Base-by-base conservation (phyloP, 202 grass and related monocot genomes). In the Alloteropsis angusta region DNA sequence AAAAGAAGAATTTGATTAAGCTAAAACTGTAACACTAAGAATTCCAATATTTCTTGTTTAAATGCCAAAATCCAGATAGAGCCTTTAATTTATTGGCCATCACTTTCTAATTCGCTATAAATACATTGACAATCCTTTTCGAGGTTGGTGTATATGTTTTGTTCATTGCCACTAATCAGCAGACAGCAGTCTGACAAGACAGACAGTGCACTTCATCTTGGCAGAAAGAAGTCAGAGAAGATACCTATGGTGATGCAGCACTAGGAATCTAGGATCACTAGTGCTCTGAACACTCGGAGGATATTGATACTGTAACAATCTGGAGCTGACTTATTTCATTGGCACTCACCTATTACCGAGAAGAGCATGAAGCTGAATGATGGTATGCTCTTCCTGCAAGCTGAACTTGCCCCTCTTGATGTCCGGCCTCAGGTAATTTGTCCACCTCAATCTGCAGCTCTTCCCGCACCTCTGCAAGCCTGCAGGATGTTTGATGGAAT, bases 351-450 rank as follows among this genome's bases (percentile, higher is more conserved):
- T 93, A 78, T 97, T 97, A 57, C 94, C 94, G 25, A 97, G 83
- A 39, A 93, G 91, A 77, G 94, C 88, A 74, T 97, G 94, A 49
- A 97, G 88, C 80, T 97, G 91, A 77, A 97, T 93, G 64, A 97
- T 92, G 37, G 82, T 88, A 79, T 97, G 91, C 80, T 97, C 88
- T 80, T 97, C 94, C 79, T 97, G 94, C 87, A 93, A 80, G 75
- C 86, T 97, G 79, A 97, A 97, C 75, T 93, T 93, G 35, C 93
- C 90, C 62, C 93, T 91, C 85, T 97, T 97, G 84, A 97, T 97
- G 77, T 97, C 93, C 34, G 93, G 93, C 50, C 90, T 69, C 44
- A 97, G 82, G 77, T 97, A 97, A 65, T 97, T 97, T 13, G 93
- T 97, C 93, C 93, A 97, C 75, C 93, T 83, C 82, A 97, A 66